These are phyloP conservation scores for Lentinula sp. DNA, from an alignment of 768 basidiomycete genomes.

Conservation along the genomic window DNA sequence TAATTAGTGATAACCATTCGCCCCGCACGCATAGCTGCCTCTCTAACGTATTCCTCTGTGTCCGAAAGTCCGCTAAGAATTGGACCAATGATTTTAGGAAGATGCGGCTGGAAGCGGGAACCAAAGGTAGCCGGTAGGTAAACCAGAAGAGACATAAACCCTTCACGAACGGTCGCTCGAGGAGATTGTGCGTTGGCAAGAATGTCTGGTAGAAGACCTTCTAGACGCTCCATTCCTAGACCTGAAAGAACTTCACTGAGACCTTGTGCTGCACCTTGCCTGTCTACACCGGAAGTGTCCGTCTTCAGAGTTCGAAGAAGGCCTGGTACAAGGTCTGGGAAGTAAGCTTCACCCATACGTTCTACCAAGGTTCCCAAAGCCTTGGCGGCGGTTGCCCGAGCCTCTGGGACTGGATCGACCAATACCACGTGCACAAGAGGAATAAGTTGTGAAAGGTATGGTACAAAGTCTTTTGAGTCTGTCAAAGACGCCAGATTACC, in stretches of 20 bases:
- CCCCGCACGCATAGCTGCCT: conserved; percentile 98
- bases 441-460: conserved; percentile 83
- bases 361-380: conserved; percentile 95
- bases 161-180: conserved; percentile 88
- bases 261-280: conserved; percentile 97
- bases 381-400: conserved; percentile 95
- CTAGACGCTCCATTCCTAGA: conserved; percentile 95
- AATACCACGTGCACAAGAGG: conserved; percentile 91
- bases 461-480: conserved; percentile 88
- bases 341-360: conserved; percentile 87
- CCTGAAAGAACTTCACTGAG: conserved; percentile 92
- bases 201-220: conserved; percentile 90
- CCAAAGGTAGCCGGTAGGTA: conserved; percentile 96
- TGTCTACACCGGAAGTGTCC: conserved; percentile 91
- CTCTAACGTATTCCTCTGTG: conserved; percentile 89
- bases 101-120: conserved; percentile 90
- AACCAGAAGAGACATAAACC: conserved; percentile 96
- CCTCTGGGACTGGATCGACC: conserved; percentile 96
- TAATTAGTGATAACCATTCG: conserved; percentile 97
- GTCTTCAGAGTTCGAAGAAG: conserved; percentile 84
- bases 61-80: conserved; percentile 91
- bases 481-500: conserved; percentile 93
- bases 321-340: conserved; percentile 93
- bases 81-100: conserved; percentile 90
- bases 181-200: conserved; percentile 88